Percentiles rank a stretch among this genome's conserved stretches.
phyloP scores from a whole-genome alignment of 306 rosid species.

The Malus fusca region DNA sequence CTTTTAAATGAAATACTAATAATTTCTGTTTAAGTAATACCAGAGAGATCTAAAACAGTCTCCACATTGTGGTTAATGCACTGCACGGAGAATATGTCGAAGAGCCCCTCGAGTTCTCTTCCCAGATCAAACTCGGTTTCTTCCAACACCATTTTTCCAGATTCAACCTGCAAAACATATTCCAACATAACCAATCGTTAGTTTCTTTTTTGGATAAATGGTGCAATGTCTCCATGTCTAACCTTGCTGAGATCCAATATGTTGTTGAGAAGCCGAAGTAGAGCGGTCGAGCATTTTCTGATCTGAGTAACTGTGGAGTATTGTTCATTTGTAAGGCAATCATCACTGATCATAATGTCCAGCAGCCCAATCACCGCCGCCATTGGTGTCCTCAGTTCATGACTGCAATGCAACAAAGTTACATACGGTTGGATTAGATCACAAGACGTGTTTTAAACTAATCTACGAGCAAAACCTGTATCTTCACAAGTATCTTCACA shows the following conservation, averaged over 20 bases:
- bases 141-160: slow-evolving; percentile 92
- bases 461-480: not conserved
- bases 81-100: slow-evolving; percentile 97
- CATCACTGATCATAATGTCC: slow-evolving; percentile 94
- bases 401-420: slow-evolving; percentile 44
- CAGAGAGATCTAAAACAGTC: slow-evolving; percentile 87
- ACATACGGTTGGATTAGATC: not conserved
- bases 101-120: slow-evolving; percentile 96
- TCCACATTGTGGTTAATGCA: slow-evolving; percentile 95
- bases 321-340: slow-evolving; percentile 92
- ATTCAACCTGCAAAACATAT: slow-evolving; percentile 64
- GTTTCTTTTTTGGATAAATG: not conserved
- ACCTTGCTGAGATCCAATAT: slow-evolving; percentile 97
- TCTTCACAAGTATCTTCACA: too few species aligned
- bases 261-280: slow-evolving; percentile 94
- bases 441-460: not conserved
- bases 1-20: not conserved
- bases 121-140: slow-evolving; percentile 91
- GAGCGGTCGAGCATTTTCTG: slow-evolving; percentile 90
- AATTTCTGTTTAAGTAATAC: slow-evolving; percentile 27
- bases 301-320: slow-evolving; percentile 86
- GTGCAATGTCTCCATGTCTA: slow-evolving; percentile 8
- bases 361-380: slow-evolving; percentile 97
- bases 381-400: slow-evolving; percentile 97
- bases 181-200: not conserved